Base-by-base conservation (phyloP, 129 eudicot genomes). In the Calendula officinalis region DNA sequence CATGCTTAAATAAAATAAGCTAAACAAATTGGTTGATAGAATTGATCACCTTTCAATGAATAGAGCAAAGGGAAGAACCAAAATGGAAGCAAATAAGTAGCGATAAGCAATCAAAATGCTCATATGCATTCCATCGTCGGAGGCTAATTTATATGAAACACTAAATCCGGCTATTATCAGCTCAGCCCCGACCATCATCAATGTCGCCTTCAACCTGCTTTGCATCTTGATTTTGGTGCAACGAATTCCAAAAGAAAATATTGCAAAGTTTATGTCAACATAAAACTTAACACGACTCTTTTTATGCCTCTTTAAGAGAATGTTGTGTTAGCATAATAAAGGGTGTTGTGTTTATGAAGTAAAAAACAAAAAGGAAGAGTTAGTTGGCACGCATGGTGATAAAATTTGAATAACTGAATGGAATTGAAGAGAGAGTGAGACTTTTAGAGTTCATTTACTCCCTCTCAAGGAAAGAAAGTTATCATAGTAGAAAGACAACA, bases 101-200 rank as follows among this genome's bases (percentile, higher is more conserved):
- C 82, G 71, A 52, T 75, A 81, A 33, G 66, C 46, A 5, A 81
- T 46, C 57, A 81, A 62, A 72, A 81, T 42, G 40, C 12, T 43
- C 32, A 76, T 1, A 36, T 47, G 51, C 78, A 76, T 71, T 30
- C 82, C 86, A 66, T 57, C 62, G 58, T 14, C n/a, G 11, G 56
- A 52, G 3, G 82, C 82, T 3, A 80, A 7, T 61, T 80, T 75
- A 64, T 60, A 80, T 0, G 73, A 66, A n/a, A 80, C 14, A 54
- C 38, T 71, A 15, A 54, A 52, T 41, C 51, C 78, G 1, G 71
- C 78, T 3, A 44, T 4, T 4, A 67, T 43, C 8, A 70, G 27
- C 33, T 65, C 40, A 32, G 42, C 62, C 1, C 8, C 22, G 33
- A 80, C 53, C 81, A 80, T 75, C 72, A 65, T 65, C 72, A 73